Evolutionary conservation across 1,284 basidiomycete genomes (phyloP), one percentile per base, ranked within the genome.

Genomic region (Cryptococcus deneoformans): DNA sequence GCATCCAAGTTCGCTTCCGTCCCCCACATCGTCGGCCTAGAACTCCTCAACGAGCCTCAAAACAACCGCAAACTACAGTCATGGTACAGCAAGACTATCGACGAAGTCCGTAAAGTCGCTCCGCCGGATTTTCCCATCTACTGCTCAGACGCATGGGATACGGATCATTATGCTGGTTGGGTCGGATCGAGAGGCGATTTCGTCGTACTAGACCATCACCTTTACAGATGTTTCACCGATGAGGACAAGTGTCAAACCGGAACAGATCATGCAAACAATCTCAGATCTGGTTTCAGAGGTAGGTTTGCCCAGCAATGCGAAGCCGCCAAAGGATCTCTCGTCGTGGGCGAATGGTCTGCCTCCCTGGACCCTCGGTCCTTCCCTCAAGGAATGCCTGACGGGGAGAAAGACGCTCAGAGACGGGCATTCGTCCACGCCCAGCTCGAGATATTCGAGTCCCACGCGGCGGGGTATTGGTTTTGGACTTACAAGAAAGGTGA

Each of bases 271-370:
- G 81, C 85, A 5, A 59, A 66, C 10, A 66, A 72, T 44, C 59
- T 78, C 11, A 46, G 48, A n/a, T 50, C 43, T 24, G 54, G 62
- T 8, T 71, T 70, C 40, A 50, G 53, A n/a, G 56, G 45, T 7
- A 57, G 52, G 16, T 68, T 74, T 42, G 52, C 20, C 1, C 46
- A 50, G 2, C 61, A 71, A 51, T 61, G 63, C 35, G 52, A 66
- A 9, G 50, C 75, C 75, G 50, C 81, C 70, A 57, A 82, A 79
- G 84, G 85, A 1, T 86, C 82, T 1, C 62, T 93, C 11, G 81
- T 93, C 51, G 81, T 93, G 0, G 89, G 85, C n/a, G 92, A 95
- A 71, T 94, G 89, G 87, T 87, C 86, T 8, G 89, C 85, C 0
- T 89, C 86, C 0, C 78, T 94, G 38, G 88, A 90, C 69, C 85